Evolutionary conservation across 2,329 filamentous ascomycete genomes (phyloP), one percentile per base, ranked within the genome.

Genomic region (Hirsutella rhossiliensis): DNA sequence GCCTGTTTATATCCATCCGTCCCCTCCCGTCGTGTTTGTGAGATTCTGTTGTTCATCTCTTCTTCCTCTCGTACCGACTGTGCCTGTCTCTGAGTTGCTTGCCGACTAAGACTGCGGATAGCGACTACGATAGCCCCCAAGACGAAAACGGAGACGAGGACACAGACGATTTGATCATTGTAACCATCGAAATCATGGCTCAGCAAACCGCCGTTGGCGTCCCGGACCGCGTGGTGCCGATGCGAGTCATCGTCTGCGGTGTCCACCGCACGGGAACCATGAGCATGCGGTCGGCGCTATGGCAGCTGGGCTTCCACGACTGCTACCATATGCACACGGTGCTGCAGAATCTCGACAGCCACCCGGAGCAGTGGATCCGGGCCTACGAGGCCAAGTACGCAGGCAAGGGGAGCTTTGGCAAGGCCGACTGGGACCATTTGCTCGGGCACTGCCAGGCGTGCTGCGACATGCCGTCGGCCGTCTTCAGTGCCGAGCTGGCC

Each of bases 401-500:
- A 41, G 55, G 50, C 44, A 54, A 53, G 23, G 57, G 54, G 11
- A 40, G 54, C 20, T 59, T 64, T 43, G 56, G 52, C n/a, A 62
- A 58, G 38, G 51, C 56, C 17, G 66, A 71, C 48, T 72, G 68
- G 60, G 69, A 73, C 54, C 57, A 59, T 45, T 55, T 73, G 7
- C 63, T 72, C 40, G 66, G 64, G 39, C 53, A 63, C 20, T 67
- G 60, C 50, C 67, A 76, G n/a, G 70, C 69, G 19, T 76, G 72
- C 9, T 68, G 70, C 45, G 75, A 75, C 40, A 57, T 77, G 15
- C 78, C 81, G 2, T 63, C 77, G 1, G 65, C 75, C 32, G 81
- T 79, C 52, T 63, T 66, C 51, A 59, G 58, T 41, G 45, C 55
- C 43, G 62, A 66, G 42, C 54, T 66, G 11, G 62, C 63, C 28